phyloP scores from a whole-genome alignment of 2,329 filamentous ascomycete species.

The Coniochaeta prunicola region DNA sequence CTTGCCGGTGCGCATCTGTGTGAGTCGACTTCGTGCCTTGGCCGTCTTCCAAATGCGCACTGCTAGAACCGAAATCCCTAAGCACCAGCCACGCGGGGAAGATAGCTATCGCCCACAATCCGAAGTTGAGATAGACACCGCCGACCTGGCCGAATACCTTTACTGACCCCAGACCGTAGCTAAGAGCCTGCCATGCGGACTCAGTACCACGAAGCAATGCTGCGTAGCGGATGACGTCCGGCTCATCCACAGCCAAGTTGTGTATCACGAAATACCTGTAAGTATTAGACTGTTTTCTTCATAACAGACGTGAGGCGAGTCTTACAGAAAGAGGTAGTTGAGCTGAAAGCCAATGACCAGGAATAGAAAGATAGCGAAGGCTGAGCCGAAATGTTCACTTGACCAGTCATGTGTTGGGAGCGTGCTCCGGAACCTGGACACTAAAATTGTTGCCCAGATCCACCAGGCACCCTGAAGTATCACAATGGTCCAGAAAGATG shows the following conservation, averaged over 20 bases:
- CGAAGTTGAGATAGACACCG: slow-evolving; percentile 64
- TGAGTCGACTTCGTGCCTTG: neutral
- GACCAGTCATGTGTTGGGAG: slow-evolving; percentile 61
- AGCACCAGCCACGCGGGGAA: slow-evolving; percentile 62
- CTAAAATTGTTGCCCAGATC: slow-evolving; percentile 62
- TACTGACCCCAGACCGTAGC: slow-evolving; percentile 60
- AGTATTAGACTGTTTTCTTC: neutral
- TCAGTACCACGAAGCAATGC: slow-evolving; percentile 63
- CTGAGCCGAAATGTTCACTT: slow-evolving; percentile 54
- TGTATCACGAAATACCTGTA: slow-evolving; percentile 61
- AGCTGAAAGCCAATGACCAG: slow-evolving; percentile 62
- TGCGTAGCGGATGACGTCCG: slow-evolving; percentile 61
- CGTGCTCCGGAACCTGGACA: slow-evolving; percentile 49
- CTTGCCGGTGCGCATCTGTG: too few species aligned
- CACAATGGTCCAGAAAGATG: slow-evolving; percentile 45
- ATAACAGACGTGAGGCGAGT: neutral
- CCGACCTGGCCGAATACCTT: slow-evolving; percentile 57
- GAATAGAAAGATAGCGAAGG: slow-evolving; percentile 61
- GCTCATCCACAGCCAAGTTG: slow-evolving; percentile 53
- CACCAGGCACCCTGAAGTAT: slow-evolving; percentile 62
- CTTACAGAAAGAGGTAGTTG: slow-evolving; percentile 63
- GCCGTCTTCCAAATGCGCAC: slow-evolving; percentile 1
- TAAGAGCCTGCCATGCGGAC: slow-evolving; percentile 65
- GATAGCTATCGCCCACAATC: slow-evolving; percentile 57
- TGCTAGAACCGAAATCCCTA: slow-evolving; percentile 39